Conservation (phyloP, 1,284 basidiomycete species). For the Exobasidium rhododendri region DNA sequence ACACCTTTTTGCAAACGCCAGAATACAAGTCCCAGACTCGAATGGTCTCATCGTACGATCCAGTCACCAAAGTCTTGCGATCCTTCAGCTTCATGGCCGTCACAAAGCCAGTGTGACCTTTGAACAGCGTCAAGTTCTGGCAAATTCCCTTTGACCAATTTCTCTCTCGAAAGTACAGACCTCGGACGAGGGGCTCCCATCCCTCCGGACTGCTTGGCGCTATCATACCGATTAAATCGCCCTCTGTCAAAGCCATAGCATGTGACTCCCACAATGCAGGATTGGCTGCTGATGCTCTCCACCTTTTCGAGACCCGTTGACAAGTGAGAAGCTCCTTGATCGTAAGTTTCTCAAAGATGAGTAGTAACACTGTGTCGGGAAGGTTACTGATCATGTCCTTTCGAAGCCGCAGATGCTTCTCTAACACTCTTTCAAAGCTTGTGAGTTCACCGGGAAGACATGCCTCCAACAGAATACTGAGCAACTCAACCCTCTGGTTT, state of each 20-base stretch:
- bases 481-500: slow-evolving; percentile 28
- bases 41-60: slow-evolving; percentile 73
- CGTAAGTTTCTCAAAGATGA: slow-evolving; percentile 66
- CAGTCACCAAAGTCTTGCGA: slow-evolving; percentile 67
- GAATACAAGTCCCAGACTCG: slow-evolving; percentile 58
- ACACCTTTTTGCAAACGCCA: slow-evolving; percentile 73
- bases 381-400: slow-evolving; percentile 76
- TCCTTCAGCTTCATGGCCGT: slow-evolving; percentile 75
- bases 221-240: slow-evolving; percentile 62
- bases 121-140: slow-evolving; percentile 71
- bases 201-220: slow-evolving; percentile 27
- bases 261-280: slow-evolving; percentile 75
- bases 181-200: slow-evolving; percentile 69
- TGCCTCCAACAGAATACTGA: slow-evolving; percentile 36
- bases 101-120: slow-evolving; percentile 81
- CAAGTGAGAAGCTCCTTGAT: slow-evolving; percentile 60
- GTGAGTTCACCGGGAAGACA: slow-evolving; percentile 40
- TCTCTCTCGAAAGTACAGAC: slow-evolving; percentile 77
- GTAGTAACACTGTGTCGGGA: slow-evolving; percentile 66
- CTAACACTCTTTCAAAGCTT: slow-evolving; percentile 59
- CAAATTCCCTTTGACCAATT: slow-evolving; percentile 70
- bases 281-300: slow-evolving; percentile 67
- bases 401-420: slow-evolving; percentile 74
- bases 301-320: slow-evolving; percentile 69
- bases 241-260: slow-evolving; percentile 69